Evolutionary conservation across 2,329 filamentous ascomycete genomes (phyloP).

Genomic region (Alternaria sp.): DNA sequence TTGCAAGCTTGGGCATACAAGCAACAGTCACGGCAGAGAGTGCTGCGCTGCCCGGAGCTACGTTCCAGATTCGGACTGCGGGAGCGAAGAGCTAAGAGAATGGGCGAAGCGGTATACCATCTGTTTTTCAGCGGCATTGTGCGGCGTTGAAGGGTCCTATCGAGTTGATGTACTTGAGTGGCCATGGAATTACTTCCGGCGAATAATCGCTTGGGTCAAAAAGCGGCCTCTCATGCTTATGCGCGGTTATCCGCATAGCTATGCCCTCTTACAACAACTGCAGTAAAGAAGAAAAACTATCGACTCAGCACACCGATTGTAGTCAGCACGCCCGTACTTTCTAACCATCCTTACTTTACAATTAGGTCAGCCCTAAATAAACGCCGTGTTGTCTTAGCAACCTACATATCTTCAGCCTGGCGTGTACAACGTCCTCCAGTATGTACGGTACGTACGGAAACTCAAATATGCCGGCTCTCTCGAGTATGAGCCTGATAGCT

Average conservation of each 20-base stretch:
- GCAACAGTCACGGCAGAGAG: constrained; percentile 93
- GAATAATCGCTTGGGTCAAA: neutral
- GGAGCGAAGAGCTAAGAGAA: constrained; percentile 67
- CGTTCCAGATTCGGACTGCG: constrained; percentile 94
- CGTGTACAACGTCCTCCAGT: neutral
- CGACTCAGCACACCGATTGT: neutral
- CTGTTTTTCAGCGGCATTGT: constrained; percentile 42
- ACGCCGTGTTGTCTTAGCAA: neutral
- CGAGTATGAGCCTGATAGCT: neutral
- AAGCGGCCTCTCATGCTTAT: neutral
- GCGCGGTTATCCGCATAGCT: neutral
- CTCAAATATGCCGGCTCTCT: neutral
- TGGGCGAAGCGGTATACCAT: neutral
- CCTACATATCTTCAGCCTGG: neutral
- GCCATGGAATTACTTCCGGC: neutral
- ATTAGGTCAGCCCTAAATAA: neutral
- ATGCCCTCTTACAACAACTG: neutral
- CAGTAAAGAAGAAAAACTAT: neutral
- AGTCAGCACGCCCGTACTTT: neutral
- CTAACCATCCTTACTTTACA: neutral
- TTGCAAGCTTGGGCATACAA: constrained; percentile 89
- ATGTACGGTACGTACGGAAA: neutral
- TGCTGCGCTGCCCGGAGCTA: constrained; percentile 83
- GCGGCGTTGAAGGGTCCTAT: constrained; percentile 29
- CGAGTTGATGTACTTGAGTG: neutral